phyloP scores from a whole-genome alignment of 768 basidiomycete species.

The Arthromyces matolae region DNA sequence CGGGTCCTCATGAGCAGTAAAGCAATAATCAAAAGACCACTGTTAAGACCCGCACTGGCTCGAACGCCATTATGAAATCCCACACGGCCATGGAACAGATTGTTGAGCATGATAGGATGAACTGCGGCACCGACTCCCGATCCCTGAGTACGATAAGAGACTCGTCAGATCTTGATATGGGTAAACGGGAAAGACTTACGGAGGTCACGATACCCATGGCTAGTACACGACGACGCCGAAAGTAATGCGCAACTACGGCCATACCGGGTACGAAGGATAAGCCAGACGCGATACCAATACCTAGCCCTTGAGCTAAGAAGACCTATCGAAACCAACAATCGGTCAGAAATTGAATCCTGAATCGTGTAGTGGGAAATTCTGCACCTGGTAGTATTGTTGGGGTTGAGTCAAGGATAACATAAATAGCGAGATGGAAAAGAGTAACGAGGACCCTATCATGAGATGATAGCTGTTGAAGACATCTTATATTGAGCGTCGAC shows the following conservation, averaged over 20 bases:
- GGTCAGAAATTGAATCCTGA: not conserved
- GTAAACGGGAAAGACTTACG: conserved; percentile 15
- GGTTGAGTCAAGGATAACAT: conserved; percentile 29
- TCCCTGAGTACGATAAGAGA: conserved; percentile 24
- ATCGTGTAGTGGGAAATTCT: not conserved
- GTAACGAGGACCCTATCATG: conserved; percentile 25
- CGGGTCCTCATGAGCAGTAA: conserved; percentile 36
- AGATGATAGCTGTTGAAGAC: conserved; percentile 21
- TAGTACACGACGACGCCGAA: conserved; percentile 39
- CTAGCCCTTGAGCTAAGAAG: conserved; percentile 47
- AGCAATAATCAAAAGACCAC: conserved; percentile 9
- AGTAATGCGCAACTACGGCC: conserved; percentile 48
- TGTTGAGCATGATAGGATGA: conserved; percentile 68
- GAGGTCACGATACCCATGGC: conserved; percentile 49
- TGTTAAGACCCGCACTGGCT: conserved; percentile 21
- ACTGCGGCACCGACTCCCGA: conserved; percentile 56
- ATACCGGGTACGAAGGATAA: conserved; percentile 44
- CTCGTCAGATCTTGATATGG: not conserved
- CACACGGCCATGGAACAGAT: conserved; percentile 41
- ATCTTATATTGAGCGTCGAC: not conserved
- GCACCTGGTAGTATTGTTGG: conserved; percentile 28
- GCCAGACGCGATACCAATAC: conserved; percentile 43
- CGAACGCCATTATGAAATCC: conserved; percentile 50
- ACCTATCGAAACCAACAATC: conserved; percentile 31
- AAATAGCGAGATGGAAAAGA: conserved; percentile 28